A percentile compares a stretch with the other conserved stretches of the same genome.
Evolutionary conservation across 2,329 filamentous ascomycete genomes (phyloP).

Genomic region (Tolypocladium pustulatum): DNA sequence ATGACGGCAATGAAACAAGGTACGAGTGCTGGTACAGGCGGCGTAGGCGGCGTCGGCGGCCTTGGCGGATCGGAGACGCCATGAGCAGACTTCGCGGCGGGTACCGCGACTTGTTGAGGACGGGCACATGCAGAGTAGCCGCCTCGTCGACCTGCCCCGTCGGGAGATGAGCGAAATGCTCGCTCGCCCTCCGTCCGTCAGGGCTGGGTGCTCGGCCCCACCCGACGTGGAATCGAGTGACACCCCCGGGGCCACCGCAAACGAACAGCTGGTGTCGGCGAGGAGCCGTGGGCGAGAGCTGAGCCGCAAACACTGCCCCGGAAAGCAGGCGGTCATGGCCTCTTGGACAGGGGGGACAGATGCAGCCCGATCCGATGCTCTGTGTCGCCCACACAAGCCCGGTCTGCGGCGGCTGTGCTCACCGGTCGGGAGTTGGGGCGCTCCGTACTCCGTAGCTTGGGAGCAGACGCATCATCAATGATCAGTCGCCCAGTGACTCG

Average conservation of each 20-base stretch:
- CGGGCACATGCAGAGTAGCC: background rate
- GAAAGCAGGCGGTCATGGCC: background rate
- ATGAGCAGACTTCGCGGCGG: background rate
- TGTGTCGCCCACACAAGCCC: background rate
- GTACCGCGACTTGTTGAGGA: background rate
- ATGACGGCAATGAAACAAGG: background rate
- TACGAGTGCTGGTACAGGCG: background rate
- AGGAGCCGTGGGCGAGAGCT: background rate
- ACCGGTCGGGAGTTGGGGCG: background rate
- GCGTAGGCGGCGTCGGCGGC: background rate
- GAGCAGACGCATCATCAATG: background rate
- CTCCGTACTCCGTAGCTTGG: background rate
- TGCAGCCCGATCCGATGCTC: background rate
- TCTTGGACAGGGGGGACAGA: background rate
- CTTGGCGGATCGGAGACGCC: background rate
- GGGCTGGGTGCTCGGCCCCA: constrained; percentile 1
- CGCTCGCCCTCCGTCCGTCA: background rate
- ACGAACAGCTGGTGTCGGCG: background rate
- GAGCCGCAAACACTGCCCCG: background rate
- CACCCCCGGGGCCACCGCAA: background rate
- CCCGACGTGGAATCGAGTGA: background rate
- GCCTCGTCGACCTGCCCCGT: background rate
- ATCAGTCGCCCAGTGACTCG: background rate
- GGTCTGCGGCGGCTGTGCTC: background rate
- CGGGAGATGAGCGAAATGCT: background rate